Percentiles rank a stretch among this genome's conserved stretches.
phyloP scores from a whole-genome alignment of 352 stramenopile species.

The Phytophthora multivora region DNA sequence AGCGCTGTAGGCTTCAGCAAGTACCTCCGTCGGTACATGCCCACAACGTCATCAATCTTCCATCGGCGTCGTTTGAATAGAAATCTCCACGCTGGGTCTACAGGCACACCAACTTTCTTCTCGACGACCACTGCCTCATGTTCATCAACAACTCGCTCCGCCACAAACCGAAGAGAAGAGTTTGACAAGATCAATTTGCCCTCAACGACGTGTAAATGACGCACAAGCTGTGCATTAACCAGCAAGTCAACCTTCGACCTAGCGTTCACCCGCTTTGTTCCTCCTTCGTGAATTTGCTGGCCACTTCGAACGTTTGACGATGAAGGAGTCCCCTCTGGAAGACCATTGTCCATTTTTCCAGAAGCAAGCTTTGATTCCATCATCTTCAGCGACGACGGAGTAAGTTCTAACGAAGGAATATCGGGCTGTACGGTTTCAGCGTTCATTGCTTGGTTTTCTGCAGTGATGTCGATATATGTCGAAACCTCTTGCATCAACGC shows the following conservation, averaged over 20 bases:
- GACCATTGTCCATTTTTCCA: constrained; percentile 11
- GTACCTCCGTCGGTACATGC: constrained; percentile 77
- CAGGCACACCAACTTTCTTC: constrained; percentile 40
- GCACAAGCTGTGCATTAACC: constrained; percentile 70
- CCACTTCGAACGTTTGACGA: constrained; percentile 14
- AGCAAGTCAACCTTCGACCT: constrained; percentile 37
- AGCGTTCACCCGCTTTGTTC: constrained; percentile 14
- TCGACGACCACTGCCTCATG: constrained; percentile 67
- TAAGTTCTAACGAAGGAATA: constrained; percentile 22
- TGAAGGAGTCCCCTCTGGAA: constrained; percentile 26
- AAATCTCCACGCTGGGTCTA: constrained; percentile 63
- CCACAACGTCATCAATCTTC: constrained; percentile 75
- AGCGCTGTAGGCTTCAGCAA: constrained; percentile 80
- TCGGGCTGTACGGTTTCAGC: constrained; percentile 9
- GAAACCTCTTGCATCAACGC: constrained; percentile 66
- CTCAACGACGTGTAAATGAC: constrained; percentile 77
- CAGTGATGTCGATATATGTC: constrained; percentile 50
- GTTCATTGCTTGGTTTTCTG: constrained; percentile 2
- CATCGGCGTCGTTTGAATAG: constrained; percentile 75
- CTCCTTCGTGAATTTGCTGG: constrained; percentile 9
- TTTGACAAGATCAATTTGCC: constrained; percentile 64
- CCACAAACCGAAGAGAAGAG: constrained; percentile 61
- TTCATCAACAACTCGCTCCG: constrained; percentile 77
- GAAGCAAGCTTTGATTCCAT: constrained; percentile 30
- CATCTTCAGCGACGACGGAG: constrained; percentile 33